Conservation (phyloP, 2,329 filamentous ascomycete genomes). For the Karstenula rhodostoma region DNA sequence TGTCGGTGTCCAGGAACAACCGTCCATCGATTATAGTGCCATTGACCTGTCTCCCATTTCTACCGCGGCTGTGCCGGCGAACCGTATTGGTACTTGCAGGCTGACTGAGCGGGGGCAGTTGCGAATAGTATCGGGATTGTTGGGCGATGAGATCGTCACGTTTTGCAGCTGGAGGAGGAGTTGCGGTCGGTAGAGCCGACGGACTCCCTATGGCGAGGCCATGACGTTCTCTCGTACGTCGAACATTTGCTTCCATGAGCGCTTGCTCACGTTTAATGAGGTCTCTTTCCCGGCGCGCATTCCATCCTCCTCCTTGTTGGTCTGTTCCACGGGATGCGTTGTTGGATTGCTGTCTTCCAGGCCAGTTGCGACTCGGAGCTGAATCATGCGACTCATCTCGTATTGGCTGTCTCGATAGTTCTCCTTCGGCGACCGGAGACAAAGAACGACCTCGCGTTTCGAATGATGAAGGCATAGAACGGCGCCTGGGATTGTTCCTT, state of each 20-base stretch:
- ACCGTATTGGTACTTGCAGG: neutral
- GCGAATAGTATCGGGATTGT: constrained; percentile 25
- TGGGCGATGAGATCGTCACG: constrained; percentile 14
- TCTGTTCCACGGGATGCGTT: neutral
- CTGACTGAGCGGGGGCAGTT: constrained; percentile 9
- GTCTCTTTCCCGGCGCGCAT: constrained; percentile 28
- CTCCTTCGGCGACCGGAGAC: constrained; percentile 16
- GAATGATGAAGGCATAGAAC: constrained; percentile 12
- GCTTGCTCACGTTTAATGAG: constrained; percentile 28
- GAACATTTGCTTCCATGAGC: constrained; percentile 20
- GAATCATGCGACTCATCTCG: neutral
- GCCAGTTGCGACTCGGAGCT: neutral
- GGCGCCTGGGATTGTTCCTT: neutral
- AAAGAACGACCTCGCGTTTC: constrained; percentile 7
- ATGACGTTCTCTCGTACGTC: constrained; percentile 20
- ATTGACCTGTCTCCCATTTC: neutral
- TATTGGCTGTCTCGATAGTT: neutral
- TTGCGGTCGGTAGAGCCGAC: constrained; percentile 17
- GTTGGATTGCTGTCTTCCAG: neutral
- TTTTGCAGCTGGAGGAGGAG: constrained; percentile 18
- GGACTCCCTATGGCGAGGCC: constrained; percentile 20
- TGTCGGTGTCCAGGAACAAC: neutral
- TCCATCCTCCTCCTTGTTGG: constrained; percentile 27
- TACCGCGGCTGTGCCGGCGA: constrained; percentile 1
- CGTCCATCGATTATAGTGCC: constrained; percentile 3